Evolutionary conservation across 768 basidiomycete genomes (phyloP).

Genomic region (Boletus insuetus): DNA sequence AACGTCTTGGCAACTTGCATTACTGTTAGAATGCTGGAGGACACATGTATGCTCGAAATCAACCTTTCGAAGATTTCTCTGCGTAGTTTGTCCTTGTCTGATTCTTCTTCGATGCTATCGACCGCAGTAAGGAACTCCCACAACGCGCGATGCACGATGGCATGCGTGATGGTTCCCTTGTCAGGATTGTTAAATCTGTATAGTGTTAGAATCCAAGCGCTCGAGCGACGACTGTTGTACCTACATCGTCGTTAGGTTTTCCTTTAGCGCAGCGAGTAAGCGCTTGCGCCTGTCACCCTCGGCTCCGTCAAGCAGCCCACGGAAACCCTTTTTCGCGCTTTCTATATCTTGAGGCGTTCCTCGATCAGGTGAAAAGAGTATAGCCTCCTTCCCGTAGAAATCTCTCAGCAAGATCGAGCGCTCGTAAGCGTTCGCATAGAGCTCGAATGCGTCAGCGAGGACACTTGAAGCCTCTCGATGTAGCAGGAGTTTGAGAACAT

Average conservation of each 20-base stretch:
- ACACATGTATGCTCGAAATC: neutral
- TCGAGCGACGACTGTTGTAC: constrained; percentile 22
- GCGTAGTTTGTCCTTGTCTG: constrained; percentile 69
- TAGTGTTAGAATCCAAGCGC: neutral
- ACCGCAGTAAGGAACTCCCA: constrained; percentile 81
- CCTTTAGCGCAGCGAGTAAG: constrained; percentile 65
- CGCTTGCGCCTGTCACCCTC: constrained; percentile 65
- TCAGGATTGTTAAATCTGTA: constrained; percentile 87
- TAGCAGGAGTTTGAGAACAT: constrained; percentile 72
- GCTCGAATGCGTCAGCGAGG: constrained; percentile 85
- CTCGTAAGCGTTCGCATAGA: constrained; percentile 84
- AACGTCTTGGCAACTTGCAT: constrained; percentile 70
- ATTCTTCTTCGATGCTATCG: constrained; percentile 53
- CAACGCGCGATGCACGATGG: constrained; percentile 81
- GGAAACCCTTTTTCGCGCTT: constrained; percentile 61
- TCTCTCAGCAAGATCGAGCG: constrained; percentile 77
- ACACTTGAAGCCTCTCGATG: constrained; percentile 84
- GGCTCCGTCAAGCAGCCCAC: constrained; percentile 61
- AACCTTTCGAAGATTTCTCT: constrained; percentile 82
- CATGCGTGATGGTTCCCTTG: constrained; percentile 84
- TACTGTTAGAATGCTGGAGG: neutral
- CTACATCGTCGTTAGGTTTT: constrained; percentile 73
- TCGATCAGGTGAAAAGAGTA: constrained; percentile 57
- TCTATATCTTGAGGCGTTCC: constrained; percentile 65
- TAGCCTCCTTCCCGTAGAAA: constrained; percentile 88